These are phyloP conservation scores for Russula virescens DNA, from an alignment of 768 basidiomycete genomes.

Conservation along the genomic window DNA sequence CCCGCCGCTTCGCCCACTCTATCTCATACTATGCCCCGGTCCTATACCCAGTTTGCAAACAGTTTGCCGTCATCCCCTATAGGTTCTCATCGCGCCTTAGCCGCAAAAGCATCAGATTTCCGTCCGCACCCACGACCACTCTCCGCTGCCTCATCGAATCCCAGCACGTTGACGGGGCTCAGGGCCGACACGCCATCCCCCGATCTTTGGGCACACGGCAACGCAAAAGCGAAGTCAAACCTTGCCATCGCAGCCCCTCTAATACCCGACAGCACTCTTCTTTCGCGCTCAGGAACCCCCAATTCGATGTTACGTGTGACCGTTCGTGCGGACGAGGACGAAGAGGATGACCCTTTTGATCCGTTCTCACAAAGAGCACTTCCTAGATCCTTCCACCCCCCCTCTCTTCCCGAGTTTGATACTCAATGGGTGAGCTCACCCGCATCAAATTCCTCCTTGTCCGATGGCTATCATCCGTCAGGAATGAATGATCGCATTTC, in stretches of 20 bases:
- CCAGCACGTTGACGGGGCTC: slow-evolving; percentile 41
- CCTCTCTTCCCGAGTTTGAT: slow-evolving; percentile 60
- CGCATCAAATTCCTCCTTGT: slow-evolving; percentile 44
- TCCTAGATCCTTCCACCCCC: slow-evolving; percentile 56
- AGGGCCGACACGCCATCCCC: slow-evolving; percentile 82
- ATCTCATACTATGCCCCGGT: slow-evolving; percentile 49
- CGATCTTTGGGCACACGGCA: slow-evolving; percentile 79
- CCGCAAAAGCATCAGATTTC: slow-evolving; percentile 87
- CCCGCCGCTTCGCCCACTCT: slow-evolving; percentile 67
- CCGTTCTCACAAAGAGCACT: slow-evolving; percentile 53
- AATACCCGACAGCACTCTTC: slow-evolving; percentile 58
- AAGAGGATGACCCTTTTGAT: slow-evolving; percentile 84
- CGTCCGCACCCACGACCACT: slow-evolving; percentile 78
- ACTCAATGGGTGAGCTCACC: slow-evolving; percentile 50
- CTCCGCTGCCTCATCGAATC: slow-evolving; percentile 64
- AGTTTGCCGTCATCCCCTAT: slow-evolving; percentile 81
- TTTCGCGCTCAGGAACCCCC: slow-evolving; percentile 56
- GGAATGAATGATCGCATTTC: slow-evolving; percentile 23
- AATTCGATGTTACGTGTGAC: slow-evolving; percentile 65
- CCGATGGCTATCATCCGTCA: slow-evolving; percentile 41
- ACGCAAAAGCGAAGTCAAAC: slow-evolving; percentile 68
- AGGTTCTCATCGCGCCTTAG: slow-evolving; percentile 78
- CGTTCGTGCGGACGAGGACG: slow-evolving; percentile 52
- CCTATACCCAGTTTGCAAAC: slow-evolving; percentile 60
- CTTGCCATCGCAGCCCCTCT: slow-evolving; percentile 90